Conservation (phyloP, 495 filamentous ascomycete species). For the Neurospora africana region DNA sequence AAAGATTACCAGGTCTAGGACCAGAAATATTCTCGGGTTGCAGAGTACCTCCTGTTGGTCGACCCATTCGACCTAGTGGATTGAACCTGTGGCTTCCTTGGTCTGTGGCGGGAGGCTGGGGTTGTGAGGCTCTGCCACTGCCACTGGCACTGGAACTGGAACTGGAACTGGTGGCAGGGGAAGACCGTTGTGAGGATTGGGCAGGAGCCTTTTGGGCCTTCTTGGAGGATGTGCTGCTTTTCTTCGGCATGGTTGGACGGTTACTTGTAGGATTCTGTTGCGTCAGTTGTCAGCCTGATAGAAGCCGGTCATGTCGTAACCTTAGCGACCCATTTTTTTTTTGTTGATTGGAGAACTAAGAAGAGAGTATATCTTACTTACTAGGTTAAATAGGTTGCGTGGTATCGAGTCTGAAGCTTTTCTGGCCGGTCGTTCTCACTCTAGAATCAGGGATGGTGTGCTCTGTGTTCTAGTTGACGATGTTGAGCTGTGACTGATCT, state of each 20-base stretch:
- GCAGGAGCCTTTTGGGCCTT: not conserved
- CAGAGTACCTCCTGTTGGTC: too few relatives aligned
- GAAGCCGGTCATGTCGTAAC: not conserved
- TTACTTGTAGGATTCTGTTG: not conserved
- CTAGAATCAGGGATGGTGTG: not conserved
- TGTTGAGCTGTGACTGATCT: not conserved
- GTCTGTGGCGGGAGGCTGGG: not conserved
- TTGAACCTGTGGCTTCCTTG: too few relatives aligned
- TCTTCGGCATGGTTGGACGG: not conserved
- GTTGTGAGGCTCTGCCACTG: not conserved
- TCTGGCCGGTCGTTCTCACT: not conserved
- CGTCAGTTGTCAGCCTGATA: not conserved
- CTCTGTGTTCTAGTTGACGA: not conserved
- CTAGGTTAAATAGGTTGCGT: not conserved
- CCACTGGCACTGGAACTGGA: not conserved
- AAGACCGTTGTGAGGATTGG: not conserved
- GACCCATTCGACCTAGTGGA: too few relatives aligned
- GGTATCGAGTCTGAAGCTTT: not conserved
- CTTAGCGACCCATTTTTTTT: not conserved
- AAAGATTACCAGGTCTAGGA: not conserved
- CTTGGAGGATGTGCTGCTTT: not conserved
- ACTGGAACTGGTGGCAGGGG: not conserved
- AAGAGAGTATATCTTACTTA: not conserved
- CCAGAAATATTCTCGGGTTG: too few relatives aligned
- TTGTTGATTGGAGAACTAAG: not conserved